Evolutionary conservation across 2,329 filamentous ascomycete species (phyloP).

Genomic region (Meredithiella fracta): DNA sequence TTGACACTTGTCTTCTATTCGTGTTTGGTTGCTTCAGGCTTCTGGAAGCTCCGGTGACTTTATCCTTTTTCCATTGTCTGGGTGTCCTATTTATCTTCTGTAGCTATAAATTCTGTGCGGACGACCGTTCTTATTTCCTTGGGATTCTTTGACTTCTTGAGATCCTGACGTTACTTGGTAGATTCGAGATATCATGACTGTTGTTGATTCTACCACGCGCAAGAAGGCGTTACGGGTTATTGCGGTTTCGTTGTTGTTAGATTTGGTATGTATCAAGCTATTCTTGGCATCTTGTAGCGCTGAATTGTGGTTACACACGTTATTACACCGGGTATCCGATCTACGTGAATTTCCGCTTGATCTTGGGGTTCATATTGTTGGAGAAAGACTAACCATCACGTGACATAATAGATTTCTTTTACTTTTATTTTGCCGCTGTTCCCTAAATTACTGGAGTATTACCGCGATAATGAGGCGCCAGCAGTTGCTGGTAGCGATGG

Average conservation of each 20-base stretch:
- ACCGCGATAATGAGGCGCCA: slow-evolving; percentile 63
- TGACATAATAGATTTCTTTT: slow-evolving; percentile 62
- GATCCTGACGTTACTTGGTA: neutral
- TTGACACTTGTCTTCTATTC: neutral
- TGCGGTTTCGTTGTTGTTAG: slow-evolving; percentile 74
- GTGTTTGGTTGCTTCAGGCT: neutral
- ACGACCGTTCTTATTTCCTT: neutral
- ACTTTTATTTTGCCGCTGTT: slow-evolving; percentile 97
- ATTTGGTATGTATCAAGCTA: slow-evolving; percentile 48
- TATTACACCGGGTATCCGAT: neutral
- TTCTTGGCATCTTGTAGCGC: neutral
- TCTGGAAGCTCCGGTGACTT: neutral
- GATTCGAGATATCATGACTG: slow-evolving; percentile 18
- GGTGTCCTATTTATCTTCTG: neutral
- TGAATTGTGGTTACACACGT: neutral
- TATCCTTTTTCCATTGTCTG: neutral
- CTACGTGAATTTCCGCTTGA: neutral
- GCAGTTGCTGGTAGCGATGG: slow-evolving; percentile 25
- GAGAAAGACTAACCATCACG: neutral
- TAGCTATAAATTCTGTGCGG: neutral
- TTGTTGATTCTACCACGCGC: slow-evolving; percentile 39
- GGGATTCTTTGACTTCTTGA: neutral
- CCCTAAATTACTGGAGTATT: slow-evolving; percentile 88
- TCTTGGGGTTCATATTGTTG: neutral
- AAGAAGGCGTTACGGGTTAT: slow-evolving; percentile 77